Base-by-base conservation (phyloP, 345 rosid species). In the Excoecaria agallocha region DNA sequence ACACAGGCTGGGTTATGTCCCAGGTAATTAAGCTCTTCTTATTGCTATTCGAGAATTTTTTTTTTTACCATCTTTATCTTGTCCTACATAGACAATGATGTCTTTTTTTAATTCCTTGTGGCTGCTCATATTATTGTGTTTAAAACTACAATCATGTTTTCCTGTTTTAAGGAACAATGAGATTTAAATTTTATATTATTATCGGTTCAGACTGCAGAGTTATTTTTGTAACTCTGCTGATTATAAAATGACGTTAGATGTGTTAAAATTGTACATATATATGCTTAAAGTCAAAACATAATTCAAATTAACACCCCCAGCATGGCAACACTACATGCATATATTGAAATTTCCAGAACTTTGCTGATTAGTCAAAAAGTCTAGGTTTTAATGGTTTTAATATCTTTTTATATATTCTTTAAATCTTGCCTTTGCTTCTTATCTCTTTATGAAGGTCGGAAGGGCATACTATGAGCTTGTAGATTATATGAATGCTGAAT, bases 1-100 rank as follows among this genome's bases (percentile, higher is more conserved):
- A 84, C 74, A 92, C 99, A 51, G 92, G 93, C 57, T 95, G 99
- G 99, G 97, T 95, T 77, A 93, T 95, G 82, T 87, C 93, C 72
- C 98, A 91, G 98, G 99, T 95, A 82, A 76, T 17, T 66, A 69
- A 10, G 13, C 16, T 65, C 48, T 48, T 2, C 10, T 62, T 22
- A 1, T 41, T 35, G 46, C 12, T 62, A 43, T 35, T 61, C 5
- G 10, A 5, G 8, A 15, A 12, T 61, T 61, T 9, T 30, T 15
- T 17, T 30, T 59, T 59, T 59, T 59, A 24, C 64, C 15, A 12
- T 59, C 13, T 64, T 41, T 57, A 50, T 71, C 48, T 62, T 55
- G 37, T 50, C 48, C 52, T 63, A 41, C 37, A 24, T 59, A 30
- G 64, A 30, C 19, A 12, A 30, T 5, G 3, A 51, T 16, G 16